phyloP scores from a whole-genome alignment of 1,284 basidiomycete species.

The Naganishia sp. region DNA sequence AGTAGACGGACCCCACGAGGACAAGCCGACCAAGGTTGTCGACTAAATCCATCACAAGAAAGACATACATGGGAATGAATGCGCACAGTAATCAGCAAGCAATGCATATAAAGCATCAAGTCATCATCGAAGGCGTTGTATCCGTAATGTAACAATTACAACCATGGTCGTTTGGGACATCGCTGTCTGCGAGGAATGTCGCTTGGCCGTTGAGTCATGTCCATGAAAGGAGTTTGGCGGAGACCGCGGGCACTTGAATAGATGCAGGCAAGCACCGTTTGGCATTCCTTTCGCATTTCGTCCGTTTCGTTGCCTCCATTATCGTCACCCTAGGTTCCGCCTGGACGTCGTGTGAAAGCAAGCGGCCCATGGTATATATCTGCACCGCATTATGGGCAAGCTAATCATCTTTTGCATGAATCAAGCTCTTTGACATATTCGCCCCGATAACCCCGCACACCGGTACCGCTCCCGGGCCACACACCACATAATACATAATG shows the following conservation, averaged over 20 bases:
- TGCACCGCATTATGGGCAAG: too few relatives aligned
- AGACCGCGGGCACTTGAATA: background rate
- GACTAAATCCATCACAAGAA: background rate
- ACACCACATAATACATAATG: background rate
- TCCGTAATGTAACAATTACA: background rate
- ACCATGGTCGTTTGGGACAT: constrained; percentile 6
- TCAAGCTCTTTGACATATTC: too few relatives aligned
- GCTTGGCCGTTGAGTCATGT: background rate
- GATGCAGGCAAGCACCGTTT: background rate
- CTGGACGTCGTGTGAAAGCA: background rate
- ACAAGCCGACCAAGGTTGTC: constrained; percentile 26
- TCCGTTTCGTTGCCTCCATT: background rate
- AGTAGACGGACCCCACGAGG: constrained; percentile 21
- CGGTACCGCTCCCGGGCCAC: background rate
- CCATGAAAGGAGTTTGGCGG: background rate
- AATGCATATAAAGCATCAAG: background rate
- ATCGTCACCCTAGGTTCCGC: constrained; percentile 7
- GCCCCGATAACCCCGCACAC: too few relatives aligned
- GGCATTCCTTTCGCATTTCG: constrained; percentile 11
- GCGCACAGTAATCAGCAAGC: background rate
- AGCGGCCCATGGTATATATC: too few relatives aligned
- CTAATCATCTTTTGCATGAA: too few relatives aligned
- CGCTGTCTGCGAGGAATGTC: background rate
- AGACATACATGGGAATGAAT: background rate
- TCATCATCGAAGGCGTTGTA: constrained; percentile 9